phyloP scores from a whole-genome alignment of 805 yeast genomes.

The Nakazawaea laoshanensis region DNA sequence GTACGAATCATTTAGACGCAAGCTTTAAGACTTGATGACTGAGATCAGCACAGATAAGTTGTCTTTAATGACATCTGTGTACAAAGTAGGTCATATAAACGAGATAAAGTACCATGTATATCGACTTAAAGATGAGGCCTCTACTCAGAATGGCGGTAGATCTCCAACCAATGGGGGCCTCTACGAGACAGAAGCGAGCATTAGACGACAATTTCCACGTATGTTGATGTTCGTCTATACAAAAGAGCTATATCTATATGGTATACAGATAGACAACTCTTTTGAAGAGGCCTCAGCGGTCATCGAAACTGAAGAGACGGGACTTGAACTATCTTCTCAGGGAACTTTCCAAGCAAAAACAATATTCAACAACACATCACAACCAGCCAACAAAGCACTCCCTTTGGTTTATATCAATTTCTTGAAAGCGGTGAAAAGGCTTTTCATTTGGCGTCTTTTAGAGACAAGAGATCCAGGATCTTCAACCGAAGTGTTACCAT shows the following conservation, averaged over 20 bases:
- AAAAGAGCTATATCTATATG: slow-evolving; percentile 9
- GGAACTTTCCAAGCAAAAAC: slow-evolving; percentile 10
- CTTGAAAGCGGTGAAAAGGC: slow-evolving; percentile 38
- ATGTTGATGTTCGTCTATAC: slow-evolving; percentile 8
- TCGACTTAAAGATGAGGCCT: slow-evolving; percentile 3
- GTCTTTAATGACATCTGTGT: slow-evolving; percentile 8
- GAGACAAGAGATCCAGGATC: slow-evolving; percentile 19
- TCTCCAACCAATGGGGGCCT: neutral
- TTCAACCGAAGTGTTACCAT: slow-evolving; percentile 32
- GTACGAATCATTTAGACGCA: too few relatives aligned
- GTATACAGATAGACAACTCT: neutral
- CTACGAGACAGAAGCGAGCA: slow-evolving; percentile 6
- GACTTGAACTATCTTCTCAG: slow-evolving; percentile 1
- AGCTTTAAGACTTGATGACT: too few relatives aligned
- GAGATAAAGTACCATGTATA: slow-evolving; percentile 7
- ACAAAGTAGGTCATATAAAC: slow-evolving; percentile 8
- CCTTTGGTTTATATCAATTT: slow-evolving; percentile 32
- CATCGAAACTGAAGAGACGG: neutral
- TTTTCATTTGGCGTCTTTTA: slow-evolving; percentile 20
- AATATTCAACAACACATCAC: slow-evolving; percentile 4
- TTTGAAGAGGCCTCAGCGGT: neutral
- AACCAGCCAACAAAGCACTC: slow-evolving; percentile 5
- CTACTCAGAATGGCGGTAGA: neutral
- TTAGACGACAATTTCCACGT: slow-evolving; percentile 1
- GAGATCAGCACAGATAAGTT: too few relatives aligned